Base-by-base conservation (phyloP, 768 basidiomycete genomes). In the Dioszegia aurantiaca region DNA sequence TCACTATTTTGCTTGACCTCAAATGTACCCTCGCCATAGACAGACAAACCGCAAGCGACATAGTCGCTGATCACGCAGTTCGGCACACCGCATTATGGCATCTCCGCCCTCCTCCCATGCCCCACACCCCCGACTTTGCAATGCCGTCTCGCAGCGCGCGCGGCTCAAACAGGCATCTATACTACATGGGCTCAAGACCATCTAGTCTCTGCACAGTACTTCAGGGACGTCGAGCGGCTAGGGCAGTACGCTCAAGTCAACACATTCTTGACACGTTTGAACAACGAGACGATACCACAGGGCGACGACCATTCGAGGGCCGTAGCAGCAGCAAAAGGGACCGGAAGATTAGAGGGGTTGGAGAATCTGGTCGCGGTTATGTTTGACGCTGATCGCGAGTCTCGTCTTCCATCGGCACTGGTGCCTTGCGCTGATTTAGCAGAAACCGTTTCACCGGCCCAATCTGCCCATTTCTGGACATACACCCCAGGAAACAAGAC, bases 121-220 rank as follows among this genome's bases (percentile, higher is more conserved):
- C 71, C 75, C n/a, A 72, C 77, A 2, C 67, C 70, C n/a, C 67
- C 68, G 3, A 69, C 70, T 12, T 60, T 77, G 21, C 46, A 71
- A 19, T 78, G 77, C 55, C 58, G 70, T 8, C 55, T 76, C 3
- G 77, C 77, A 2, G 69, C 64, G 11, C 55, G 62, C 19, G 68
- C 72, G 5, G 77, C 77, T n/a, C 54, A 67, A 42, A 36, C 58
- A n/a, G 74, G 74, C 0, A 70, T 77, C 10, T 78, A 78, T 57
- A 64, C 69, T 8, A 19, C 60, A 8, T 78, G 64, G 58, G 73
- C 77, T 0, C 77, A 78, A 49, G 23, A 37, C 11, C 67, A 74
- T 46, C 69, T 76, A 24, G 49, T 76, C 23, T 67, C 78, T 30
- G 80, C 80, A 0, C 75, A 78, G 53, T 80, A 80, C 67, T 79